Base-by-base conservation (phyloP, 2,329 filamentous ascomycete species). In the Botryotinia narcissicola region DNA sequence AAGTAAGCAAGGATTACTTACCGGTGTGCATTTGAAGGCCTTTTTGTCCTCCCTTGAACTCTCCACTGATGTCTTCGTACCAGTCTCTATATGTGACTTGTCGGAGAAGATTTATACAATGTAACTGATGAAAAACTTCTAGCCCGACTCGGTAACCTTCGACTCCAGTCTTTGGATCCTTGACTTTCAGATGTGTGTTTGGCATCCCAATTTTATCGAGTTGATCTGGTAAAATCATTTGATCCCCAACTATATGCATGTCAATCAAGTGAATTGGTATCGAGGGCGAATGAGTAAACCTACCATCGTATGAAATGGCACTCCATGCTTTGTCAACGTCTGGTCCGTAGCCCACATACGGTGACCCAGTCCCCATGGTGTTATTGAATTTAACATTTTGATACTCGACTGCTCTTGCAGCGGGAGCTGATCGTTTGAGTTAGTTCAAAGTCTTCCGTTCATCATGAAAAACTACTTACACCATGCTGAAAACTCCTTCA, bases 321-420 rank as follows among this genome's bases (percentile, higher is more conserved):
- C 87, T 83, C 88, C 88, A 90, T 9, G 86, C 86, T 70, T 84
- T 83, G 73, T 90, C 88, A 4, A 90, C 88, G 20, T 87, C 84
- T 3, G 85, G 83, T 0, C 88, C 87, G 57, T 84, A 86, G 14
- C 88, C 88, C 57, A 89, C 85, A 76, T 86, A 90, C 4, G 84
- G 83, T 0, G 86, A 84, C 25, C 74, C 77, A 64, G 77, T 77
- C 57, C 85, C 82, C 63, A 84, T 82, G n/a, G 84, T 80, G 0
- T 84, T 83, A 22, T 87, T 86, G 77, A 85, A 88, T 62, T 85
- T 84, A 14, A 85, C 81, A 5, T 82, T 84, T 75, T 87, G 81
- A 77, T 88, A 88, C 74, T 84, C 81, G 10, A 88, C 84, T 0
- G 84, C 83, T 37, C 82, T 80, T 2, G 83, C 83, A 60, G 85